Evolutionary conservation across 305 asterid species (phyloP).

Genomic region (Stenogyne calaminthoides): DNA sequence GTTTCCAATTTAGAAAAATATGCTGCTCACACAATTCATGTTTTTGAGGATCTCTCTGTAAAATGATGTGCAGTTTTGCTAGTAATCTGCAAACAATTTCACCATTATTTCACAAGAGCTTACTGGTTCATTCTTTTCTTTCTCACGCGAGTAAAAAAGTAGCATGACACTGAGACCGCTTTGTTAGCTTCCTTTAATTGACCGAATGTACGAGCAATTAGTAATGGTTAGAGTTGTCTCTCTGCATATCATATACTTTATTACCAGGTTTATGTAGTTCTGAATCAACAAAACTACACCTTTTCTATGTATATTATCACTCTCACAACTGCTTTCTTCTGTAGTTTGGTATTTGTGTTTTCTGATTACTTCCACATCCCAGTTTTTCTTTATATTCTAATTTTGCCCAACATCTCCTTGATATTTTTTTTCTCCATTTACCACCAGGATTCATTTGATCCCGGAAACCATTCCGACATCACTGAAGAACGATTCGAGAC

Average conservation of each 20-base stretch:
- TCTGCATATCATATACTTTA: neutral
- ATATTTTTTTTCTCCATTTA: constrained; percentile 6
- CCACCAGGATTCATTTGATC: constrained; percentile 77
- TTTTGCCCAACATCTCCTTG: neutral
- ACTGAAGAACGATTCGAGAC: constrained; percentile 72
- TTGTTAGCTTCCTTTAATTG: neutral
- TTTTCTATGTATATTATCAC: neutral
- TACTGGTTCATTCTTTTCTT: too few relatives aligned
- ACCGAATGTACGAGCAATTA: too few relatives aligned
- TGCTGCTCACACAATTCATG: neutral
- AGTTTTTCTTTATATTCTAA: neutral
- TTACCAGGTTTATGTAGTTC: neutral
- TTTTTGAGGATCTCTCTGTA: too few relatives aligned
- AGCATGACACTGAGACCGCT: neutral
- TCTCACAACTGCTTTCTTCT: neutral
- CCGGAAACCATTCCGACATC: constrained; percentile 77
- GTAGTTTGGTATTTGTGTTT: neutral
- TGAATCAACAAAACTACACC: neutral
- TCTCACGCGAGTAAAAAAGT: too few relatives aligned
- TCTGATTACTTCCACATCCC: neutral
- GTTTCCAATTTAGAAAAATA: neutral
- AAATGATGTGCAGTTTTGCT: too few relatives aligned
- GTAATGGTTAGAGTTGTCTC: neutral
- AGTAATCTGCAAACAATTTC: too few relatives aligned
- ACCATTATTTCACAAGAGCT: too few relatives aligned